Percentiles rank a stretch among this genome's conserved stretches.
phyloP scores from a whole-genome alignment of 1,284 basidiomycete genomes.

The Anthracocystis panici-leucophaei region DNA sequence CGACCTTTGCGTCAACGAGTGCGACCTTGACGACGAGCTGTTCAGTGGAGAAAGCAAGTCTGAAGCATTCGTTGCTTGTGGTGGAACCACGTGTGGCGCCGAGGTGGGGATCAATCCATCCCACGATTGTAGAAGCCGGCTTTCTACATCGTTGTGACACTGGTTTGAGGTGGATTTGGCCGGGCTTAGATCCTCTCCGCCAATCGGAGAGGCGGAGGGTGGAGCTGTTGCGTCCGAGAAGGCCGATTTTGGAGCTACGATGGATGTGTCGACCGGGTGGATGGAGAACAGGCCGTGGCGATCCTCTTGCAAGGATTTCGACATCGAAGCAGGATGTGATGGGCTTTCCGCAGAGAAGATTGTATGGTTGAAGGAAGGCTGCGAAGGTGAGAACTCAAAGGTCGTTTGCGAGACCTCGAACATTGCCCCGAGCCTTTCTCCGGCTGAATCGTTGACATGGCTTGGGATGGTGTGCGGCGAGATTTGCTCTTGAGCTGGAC shows the following conservation, averaged over 20 bases:
- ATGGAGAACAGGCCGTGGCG: background rate
- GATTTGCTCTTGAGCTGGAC: background rate
- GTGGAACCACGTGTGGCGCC: background rate
- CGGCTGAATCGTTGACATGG: background rate
- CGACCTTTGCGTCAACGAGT: background rate
- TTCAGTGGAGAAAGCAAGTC: background rate
- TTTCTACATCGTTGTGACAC: background rate
- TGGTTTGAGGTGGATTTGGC: background rate
- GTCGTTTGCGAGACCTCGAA: background rate
- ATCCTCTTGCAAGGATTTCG: background rate
- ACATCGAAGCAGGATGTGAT: background rate
- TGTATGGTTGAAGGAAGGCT: background rate
- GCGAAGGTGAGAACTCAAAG: background rate
- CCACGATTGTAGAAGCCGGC: background rate
- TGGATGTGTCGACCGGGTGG: background rate
- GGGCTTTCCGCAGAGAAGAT: background rate
- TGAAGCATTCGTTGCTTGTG: background rate
- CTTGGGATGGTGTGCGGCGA: background rate
- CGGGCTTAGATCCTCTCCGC: background rate
- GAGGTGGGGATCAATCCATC: background rate
- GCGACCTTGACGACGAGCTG: background rate
- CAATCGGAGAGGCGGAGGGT: background rate
- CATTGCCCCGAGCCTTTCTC: background rate
- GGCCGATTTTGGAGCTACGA: background rate
- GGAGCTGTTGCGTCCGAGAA: conserved; percentile 2